phyloP scores from a whole-genome alignment of 176 grass and related monocot species.

The Pontederia crassipes region DNA sequence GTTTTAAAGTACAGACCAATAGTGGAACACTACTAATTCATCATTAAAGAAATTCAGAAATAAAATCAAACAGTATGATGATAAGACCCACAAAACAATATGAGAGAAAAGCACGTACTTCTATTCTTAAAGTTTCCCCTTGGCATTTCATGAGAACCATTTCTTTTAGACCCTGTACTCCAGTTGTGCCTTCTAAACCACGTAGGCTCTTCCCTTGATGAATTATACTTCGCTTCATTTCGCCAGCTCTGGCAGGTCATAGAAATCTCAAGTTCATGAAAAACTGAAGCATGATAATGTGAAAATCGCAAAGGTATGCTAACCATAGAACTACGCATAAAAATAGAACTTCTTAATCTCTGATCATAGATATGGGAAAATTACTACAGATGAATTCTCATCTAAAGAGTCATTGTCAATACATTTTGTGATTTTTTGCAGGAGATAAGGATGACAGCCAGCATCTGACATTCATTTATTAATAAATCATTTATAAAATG shows the following conservation, averaged over 20 bases:
- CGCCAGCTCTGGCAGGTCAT: constrained; percentile 53
- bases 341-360: background rate
- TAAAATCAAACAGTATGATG: too few species aligned
- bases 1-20: too few species aligned
- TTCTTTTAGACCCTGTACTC: constrained; percentile 41
- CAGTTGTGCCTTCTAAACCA: constrained; percentile 86
- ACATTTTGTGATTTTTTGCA: too few species aligned
- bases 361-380: too few species aligned
- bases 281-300: background rate
- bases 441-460: too few species aligned
- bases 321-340: background rate
- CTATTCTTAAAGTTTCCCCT: constrained; percentile 31
- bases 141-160: constrained; percentile 29
- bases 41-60: too few species aligned
- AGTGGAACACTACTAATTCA: too few species aligned
- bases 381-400: too few species aligned
- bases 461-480: too few species aligned
- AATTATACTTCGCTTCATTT: constrained; percentile 49
- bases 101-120: constrained; percentile 27
- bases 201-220: constrained; percentile 33
- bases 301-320: constrained; percentile 1
- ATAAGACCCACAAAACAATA: background rate
- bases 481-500: too few species aligned
- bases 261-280: background rate
- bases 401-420: too few species aligned